Conservation (phyloP, 192 early-diverging fungal species). For the Polychytrium aggregatum region DNA sequence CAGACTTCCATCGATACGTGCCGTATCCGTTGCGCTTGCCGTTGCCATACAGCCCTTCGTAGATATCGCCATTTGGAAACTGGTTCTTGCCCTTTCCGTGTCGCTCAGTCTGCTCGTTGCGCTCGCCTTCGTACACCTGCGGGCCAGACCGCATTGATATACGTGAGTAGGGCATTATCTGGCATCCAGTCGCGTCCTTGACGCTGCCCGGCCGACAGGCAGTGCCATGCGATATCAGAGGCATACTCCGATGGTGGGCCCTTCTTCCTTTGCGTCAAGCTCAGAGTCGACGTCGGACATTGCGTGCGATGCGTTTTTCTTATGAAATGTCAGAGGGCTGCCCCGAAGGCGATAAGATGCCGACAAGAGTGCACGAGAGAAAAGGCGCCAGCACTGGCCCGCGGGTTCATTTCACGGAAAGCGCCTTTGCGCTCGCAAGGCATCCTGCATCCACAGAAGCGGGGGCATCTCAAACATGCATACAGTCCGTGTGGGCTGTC, state of each 20-base stretch:
- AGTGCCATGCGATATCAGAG: neutral
- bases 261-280: slow-evolving; percentile 22
- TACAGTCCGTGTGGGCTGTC: no score
- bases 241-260: slow-evolving; percentile 32
- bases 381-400: no score
- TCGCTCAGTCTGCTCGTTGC: slow-evolving; percentile 33
- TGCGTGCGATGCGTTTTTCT: no score
- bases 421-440: no score
- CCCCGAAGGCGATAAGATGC: no score
- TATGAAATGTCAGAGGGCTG: no score
- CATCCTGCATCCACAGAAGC: no score
- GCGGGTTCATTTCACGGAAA: no score
- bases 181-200: neutral
- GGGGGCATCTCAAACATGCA: no score
- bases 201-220: neutral
- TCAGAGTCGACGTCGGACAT: slow-evolving; percentile 45
- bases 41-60: slow-evolving; percentile 30
- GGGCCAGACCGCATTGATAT: no score
- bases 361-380: no score
- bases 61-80: slow-evolving; percentile 47
- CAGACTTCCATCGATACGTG: slow-evolving; percentile 39
- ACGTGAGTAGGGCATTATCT: no score
- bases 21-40: slow-evolving; percentile 35
- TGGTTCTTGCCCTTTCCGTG: slow-evolving; percentile 46
- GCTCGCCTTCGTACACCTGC: slow-evolving; percentile 45